Evolutionary conservation across 768 basidiomycete species (phyloP).

Genomic region (Podaxis sp.): DNA sequence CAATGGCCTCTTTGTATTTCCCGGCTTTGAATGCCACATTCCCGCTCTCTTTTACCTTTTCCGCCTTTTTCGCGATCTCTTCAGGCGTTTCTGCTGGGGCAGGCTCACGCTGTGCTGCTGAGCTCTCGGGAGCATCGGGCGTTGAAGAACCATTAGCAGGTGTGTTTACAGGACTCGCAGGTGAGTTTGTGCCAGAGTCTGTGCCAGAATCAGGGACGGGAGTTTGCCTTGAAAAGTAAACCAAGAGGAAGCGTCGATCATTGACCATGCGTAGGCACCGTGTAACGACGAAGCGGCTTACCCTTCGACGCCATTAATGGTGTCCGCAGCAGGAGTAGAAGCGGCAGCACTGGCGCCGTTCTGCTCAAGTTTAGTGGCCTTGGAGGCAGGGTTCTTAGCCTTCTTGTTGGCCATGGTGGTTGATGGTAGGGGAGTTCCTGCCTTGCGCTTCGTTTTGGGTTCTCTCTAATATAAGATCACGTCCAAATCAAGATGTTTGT

Average conservation of each 20-base stretch:
- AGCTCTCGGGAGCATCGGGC: neutral
- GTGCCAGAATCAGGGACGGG: neutral
- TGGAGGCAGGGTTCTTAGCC: neutral
- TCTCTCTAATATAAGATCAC: neutral
- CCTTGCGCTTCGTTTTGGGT: constrained; percentile 11
- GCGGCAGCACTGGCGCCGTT: neutral
- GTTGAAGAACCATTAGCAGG: neutral
- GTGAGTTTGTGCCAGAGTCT: neutral
- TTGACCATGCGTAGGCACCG: neutral
- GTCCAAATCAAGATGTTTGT: neutral
- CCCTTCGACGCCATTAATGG: neutral
- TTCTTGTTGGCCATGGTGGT: constrained; percentile 12
- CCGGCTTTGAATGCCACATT: constrained; percentile 73
- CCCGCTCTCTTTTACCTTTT: constrained; percentile 71
- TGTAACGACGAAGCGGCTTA: neutral
- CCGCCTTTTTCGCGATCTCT: constrained; percentile 49
- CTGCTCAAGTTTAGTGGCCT: neutral
- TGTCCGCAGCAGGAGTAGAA: neutral
- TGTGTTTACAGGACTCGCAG: too few relatives aligned
- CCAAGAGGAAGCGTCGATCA: neutral
- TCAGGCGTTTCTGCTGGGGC: constrained; percentile 19
- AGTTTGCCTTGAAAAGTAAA: neutral
- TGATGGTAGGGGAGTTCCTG: neutral
- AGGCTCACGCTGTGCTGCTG: neutral
- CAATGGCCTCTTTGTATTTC: constrained; percentile 67